Conservation (phyloP, 2,329 filamentous ascomycete species). For the Phyllosticta citriasiana region DNA sequence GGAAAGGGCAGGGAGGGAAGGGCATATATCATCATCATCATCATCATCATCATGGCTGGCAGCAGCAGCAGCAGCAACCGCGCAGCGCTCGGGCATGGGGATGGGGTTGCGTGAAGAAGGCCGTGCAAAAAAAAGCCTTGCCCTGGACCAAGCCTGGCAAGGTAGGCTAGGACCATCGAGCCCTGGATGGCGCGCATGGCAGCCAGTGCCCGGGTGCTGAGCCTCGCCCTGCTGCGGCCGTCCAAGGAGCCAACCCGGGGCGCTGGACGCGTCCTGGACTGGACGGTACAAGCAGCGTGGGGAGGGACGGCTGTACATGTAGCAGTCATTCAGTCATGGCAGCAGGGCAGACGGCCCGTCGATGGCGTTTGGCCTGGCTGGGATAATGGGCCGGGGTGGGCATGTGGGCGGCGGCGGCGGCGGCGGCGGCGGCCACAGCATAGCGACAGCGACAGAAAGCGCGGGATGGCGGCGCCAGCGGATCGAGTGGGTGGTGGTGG, state of each 20-base stretch:
- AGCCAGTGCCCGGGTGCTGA: slow-evolving; percentile 19
- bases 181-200: slow-evolving; percentile 15
- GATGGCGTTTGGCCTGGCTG: not conserved
- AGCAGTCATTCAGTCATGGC: not conserved
- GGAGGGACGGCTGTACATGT: not conserved
- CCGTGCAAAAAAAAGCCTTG: slow-evolving; percentile 15
- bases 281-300: not conserved
- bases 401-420: not conserved
- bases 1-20: slow-evolving; percentile 14
- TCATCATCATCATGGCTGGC: not conserved
- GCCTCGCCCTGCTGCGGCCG: slow-evolving; percentile 16
- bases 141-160: no score
- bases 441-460: not conserved
- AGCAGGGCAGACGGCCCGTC: not conserved
- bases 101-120: slow-evolving; percentile 12
- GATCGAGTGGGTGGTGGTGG: no score
- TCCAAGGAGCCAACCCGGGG: slow-evolving; percentile 4
- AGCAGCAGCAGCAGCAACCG: slow-evolving; percentile 14
- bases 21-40: slow-evolving; percentile 19
- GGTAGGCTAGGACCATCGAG: slow-evolving; percentile 12
- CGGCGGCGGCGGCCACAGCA: not conserved
- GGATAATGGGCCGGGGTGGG: not conserved
- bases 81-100: slow-evolving; percentile 14
- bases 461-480: not conserved
- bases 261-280: not conserved